A percentile compares a stretch with the other conserved stretches of the same genome.
Evolutionary conservation across 2,329 filamentous ascomycete genomes (phyloP).

Genomic region (Hymenoscyphus fructigenus): DNA sequence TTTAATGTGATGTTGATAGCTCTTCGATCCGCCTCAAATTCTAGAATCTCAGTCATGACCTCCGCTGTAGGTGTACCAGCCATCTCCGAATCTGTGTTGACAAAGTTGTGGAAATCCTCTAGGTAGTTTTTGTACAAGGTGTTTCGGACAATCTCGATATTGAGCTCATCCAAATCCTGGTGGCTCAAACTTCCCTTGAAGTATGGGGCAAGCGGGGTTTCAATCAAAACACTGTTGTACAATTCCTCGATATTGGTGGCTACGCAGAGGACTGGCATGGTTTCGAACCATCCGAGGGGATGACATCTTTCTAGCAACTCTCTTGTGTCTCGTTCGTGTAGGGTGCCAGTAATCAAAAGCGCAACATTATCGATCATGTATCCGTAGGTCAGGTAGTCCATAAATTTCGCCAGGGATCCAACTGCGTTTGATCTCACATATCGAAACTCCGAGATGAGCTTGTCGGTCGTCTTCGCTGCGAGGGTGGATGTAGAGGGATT

Average conservation of each 20-base stretch:
- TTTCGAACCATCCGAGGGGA: slow-evolving; percentile 97
- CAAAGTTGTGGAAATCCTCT: slow-evolving; percentile 94
- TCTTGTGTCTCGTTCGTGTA: slow-evolving; percentile 94
- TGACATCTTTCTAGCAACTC: slow-evolving; percentile 95
- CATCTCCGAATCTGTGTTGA: slow-evolving; percentile 86
- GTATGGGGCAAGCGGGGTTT: slow-evolving; percentile 92
- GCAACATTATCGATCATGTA: slow-evolving; percentile 99
- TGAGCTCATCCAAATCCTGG: slow-evolving; percentile 95
- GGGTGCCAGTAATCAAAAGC: slow-evolving; percentile 92
- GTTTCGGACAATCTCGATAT: slow-evolving; percentile 98
- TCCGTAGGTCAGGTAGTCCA: slow-evolving; percentile 97
- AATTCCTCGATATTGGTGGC: slow-evolving; percentile 98
- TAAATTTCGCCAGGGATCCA: slow-evolving; percentile 87
- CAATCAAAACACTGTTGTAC: slow-evolving; percentile 96
- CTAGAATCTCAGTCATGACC: slow-evolving; percentile 92
- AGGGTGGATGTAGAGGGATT: slow-evolving; percentile 96
- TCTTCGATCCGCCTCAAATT: slow-evolving; percentile 94
- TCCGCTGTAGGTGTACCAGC: slow-evolving; percentile 85
- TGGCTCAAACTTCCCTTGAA: slow-evolving; percentile 97
- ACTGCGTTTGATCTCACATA: slow-evolving; percentile 94
- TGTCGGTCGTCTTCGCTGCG: slow-evolving; percentile 93
- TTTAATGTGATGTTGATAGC: slow-evolving; percentile 99
- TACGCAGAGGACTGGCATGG: slow-evolving; percentile 95
- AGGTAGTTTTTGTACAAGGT: slow-evolving; percentile 99
- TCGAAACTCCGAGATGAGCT: slow-evolving; percentile 95